Base-by-base conservation (phyloP, 345 rosid genomes). In the Microthlaspi erraticum region DNA sequence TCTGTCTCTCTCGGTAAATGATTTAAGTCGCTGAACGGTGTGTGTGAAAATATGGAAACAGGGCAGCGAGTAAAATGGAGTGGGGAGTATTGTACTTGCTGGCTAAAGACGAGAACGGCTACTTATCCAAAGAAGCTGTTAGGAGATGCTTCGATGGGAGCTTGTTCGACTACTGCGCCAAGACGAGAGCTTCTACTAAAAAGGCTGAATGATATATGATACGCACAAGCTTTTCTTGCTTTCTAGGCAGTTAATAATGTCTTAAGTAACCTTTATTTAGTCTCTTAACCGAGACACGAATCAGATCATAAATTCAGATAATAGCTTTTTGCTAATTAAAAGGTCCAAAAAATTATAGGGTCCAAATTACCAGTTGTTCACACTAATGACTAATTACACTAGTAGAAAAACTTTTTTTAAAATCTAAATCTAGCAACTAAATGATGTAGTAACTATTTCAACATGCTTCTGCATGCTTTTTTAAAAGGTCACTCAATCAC, bases 71-170 rank as follows among this genome's bases (percentile, higher is more conserved):
- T 33, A 87, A 83, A 71, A 18, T 81, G 54, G 95, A 85, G 59
- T 83, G 90, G 95, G 81, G 81, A 29, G 55, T 78, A 33, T 63
- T 88, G 0, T 83, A 82, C 34, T 10, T 78, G 7, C 82, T 85
- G 16, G 92, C 92, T 1, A 82, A 61, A 71, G 88, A 87, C 44
- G 85, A 84, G 57, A 80, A 83, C 19, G 90, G 92, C 7, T 80
- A 42, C 67, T 75, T 85, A 59, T 78, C 90, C 0, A 87, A 86
- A 74, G 90, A 88, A 73, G 90, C 95, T 31, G 76, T 77, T 2
- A 68, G 90, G 32, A 77, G 87, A 13, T 83, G 85, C 72, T 82
- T 88, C 5, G 90, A 88, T 50, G 95, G 95, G 36, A 85, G 84
- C 71, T 80, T 88, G 75, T 86, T 88, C 33, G 84, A 86, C 14